Evolutionary conservation across 495 filamentous ascomycete species (phyloP), one percentile per base, ranked within the genome.

Genomic region (Darksidea phi): DNA sequence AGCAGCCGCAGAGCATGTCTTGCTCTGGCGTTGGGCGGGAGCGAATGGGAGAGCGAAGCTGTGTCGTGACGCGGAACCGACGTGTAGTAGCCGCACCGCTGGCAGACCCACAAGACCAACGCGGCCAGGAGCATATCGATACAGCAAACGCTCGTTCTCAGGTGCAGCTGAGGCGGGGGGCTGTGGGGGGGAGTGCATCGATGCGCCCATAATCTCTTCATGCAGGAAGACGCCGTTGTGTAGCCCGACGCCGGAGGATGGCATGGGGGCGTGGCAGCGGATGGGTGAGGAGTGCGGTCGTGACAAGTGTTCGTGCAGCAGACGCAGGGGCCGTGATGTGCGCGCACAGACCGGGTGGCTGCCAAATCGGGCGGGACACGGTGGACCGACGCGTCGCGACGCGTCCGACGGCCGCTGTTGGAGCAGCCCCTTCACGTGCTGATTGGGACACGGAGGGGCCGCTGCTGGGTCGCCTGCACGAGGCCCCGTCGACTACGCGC

Each of bases 241-340:
- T 6, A 18, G 7, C n/a, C 3, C n/a, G 20, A 45, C n/a, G 3
- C 38, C 38, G 38, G 28, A 32, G 28, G 28, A 6, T 48, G 59
- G 38, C 42, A n/a, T 11, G 28, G 25, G 26, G 45, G 57, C 43
- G 50, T 37, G 43, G 41, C 41, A 43, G 49, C 26, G 53, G 51
- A 17, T 45, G 34, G 57, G 25, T 34, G 47, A 32, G 47, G 48
- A 28, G 18, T 55, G 60, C 51, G 17, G 54, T 46, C 46, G 25
- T 57, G 61, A 64, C 61, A 59, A 54, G 48, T 59, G 61, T 54
- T 59, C 54, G 61, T 59, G 61, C 61, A 64, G 54, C 17, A 1
- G 61, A 64, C 50, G 61, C 61, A 64, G 61, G 61, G 61, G 61
- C 61, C 49, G 32, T 25, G 10, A 43, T 5, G 55, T 13, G 48